phyloP scores from a whole-genome alignment of 108 stramenopile species.

The Cyclotella sp. region DNA sequence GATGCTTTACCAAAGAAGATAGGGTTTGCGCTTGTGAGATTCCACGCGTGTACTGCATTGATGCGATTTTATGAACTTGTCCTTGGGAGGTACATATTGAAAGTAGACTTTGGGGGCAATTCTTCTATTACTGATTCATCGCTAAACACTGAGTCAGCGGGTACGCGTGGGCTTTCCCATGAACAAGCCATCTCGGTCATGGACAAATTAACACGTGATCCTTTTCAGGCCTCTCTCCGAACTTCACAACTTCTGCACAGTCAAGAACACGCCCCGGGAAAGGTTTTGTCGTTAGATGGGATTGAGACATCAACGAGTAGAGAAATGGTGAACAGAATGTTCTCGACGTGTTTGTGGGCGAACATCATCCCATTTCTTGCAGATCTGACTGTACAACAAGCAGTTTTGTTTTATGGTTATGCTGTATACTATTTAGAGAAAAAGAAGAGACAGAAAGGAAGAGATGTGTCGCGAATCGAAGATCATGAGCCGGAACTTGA shows the following conservation, averaged over 20 bases:
- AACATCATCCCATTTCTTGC: constrained; percentile 57
- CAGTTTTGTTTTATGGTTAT: constrained; percentile 52
- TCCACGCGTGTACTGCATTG: constrained; percentile 48
- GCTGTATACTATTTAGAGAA: constrained; percentile 45
- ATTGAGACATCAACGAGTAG: constrained; percentile 40
- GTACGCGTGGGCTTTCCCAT: constrained; percentile 5
- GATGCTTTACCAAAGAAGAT: constrained; percentile 37
- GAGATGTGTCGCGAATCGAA: neutral
- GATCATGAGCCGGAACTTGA: constrained; percentile 12
- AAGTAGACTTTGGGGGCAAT: constrained; percentile 24
- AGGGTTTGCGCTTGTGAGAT: constrained; percentile 34
- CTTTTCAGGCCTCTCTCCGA: constrained; percentile 42
- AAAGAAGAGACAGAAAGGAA: constrained; percentile 32
- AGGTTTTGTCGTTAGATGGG: constrained; percentile 43
- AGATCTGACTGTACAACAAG: constrained; percentile 57
- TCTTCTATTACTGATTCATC: neutral
- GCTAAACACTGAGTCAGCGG: neutral
- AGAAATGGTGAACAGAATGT: constrained; percentile 49
- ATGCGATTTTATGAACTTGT: constrained; percentile 56
- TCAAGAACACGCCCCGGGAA: constrained; percentile 42
- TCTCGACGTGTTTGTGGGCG: constrained; percentile 56
- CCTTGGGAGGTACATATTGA: constrained; percentile 34
- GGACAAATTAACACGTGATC: constrained; percentile 59
- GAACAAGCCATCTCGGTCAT: constrained; percentile 43
- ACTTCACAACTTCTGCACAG: constrained; percentile 48